Conservation (phyloP, 306 rosid species). For the Vachellia pachyceras region DNA sequence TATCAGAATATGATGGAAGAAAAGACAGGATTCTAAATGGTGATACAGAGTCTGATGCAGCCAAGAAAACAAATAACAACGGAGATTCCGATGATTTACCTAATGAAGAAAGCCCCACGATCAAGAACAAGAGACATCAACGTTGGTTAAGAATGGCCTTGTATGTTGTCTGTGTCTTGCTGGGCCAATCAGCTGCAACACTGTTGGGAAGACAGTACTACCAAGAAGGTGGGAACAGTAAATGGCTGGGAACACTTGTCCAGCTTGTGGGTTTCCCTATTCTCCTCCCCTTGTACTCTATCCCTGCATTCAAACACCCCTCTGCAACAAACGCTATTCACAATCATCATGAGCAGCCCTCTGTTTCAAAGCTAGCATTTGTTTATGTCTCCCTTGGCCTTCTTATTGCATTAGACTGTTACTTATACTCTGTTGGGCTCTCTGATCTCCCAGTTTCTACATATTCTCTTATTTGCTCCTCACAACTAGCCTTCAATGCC, state of each 20-base stretch:
- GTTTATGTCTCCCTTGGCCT: no score
- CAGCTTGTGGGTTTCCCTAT: slow-evolving; percentile 49
- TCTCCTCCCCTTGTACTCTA: slow-evolving; percentile 40
- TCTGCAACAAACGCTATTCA: neutral
- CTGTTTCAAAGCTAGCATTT: no score
- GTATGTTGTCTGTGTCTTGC: slow-evolving; percentile 28
- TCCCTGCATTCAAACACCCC: slow-evolving; percentile 29
- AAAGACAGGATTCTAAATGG: slow-evolving; percentile 12
- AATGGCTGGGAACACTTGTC: slow-evolving; percentile 45
- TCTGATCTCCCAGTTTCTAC: no score
- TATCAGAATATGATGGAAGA: slow-evolving; percentile 6
- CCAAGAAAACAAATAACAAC: slow-evolving; percentile 1
- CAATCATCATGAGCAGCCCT: no score
- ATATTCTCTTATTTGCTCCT: no score
- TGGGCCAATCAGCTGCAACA: slow-evolving; percentile 44
- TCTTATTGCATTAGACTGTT: no score
- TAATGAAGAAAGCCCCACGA: neutral
- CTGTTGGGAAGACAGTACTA: slow-evolving; percentile 49
- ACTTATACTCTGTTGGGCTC: no score
- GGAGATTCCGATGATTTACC: neutral
- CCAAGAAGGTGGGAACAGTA: slow-evolving; percentile 50
- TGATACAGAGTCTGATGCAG: slow-evolving; percentile 17
- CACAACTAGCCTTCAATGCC: no score
- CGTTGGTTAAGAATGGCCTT: slow-evolving; percentile 43
- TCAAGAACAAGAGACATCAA: neutral